A percentile compares a stretch with the other conserved stretches of the same genome.
Evolutionary conservation across 345 rosid species (phyloP).

Genomic region (Syzygium aromaticum): DNA sequence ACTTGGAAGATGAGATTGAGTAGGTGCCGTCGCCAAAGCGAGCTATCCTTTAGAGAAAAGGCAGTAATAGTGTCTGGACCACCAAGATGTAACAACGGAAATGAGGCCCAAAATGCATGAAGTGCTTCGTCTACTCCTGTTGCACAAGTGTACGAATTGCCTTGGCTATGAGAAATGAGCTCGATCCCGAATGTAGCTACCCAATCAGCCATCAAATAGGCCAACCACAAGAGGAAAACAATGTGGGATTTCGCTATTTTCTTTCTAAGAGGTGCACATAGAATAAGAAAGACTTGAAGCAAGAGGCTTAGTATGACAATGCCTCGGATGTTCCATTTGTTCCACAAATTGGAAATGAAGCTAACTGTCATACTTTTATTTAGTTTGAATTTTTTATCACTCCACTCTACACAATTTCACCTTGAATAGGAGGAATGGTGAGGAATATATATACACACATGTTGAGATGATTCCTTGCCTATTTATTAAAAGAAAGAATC

Average conservation of each 20-base stretch:
- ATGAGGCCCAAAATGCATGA: neutral
- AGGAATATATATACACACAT: neutral
- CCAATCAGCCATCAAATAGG: neutral
- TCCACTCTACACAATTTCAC: neutral
- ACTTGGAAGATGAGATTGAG: neutral
- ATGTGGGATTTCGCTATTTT: fast-evolving
- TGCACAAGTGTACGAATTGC: fast-evolving
- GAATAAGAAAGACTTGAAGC: neutral
- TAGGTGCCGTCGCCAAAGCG: fast-evolving
- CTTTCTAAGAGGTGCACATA: neutral
- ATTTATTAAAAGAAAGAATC: neutral
- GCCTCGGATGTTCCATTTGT: neutral
- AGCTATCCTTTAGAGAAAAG: neutral
- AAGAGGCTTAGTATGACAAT: fast-evolving
- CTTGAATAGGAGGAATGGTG: neutral
- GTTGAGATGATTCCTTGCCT: neutral
- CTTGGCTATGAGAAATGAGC: neutral
- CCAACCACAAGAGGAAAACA: neutral
- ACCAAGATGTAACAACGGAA: neutral
- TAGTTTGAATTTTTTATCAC: neutral
- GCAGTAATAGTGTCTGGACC: neutral
- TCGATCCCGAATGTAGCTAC: neutral
- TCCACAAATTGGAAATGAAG: neutral
- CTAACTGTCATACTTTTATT: neutral
- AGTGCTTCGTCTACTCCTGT: fast-evolving